Conservation (phyloP, 345 rosid genomes). For the Rhizophora apiculata region DNA sequence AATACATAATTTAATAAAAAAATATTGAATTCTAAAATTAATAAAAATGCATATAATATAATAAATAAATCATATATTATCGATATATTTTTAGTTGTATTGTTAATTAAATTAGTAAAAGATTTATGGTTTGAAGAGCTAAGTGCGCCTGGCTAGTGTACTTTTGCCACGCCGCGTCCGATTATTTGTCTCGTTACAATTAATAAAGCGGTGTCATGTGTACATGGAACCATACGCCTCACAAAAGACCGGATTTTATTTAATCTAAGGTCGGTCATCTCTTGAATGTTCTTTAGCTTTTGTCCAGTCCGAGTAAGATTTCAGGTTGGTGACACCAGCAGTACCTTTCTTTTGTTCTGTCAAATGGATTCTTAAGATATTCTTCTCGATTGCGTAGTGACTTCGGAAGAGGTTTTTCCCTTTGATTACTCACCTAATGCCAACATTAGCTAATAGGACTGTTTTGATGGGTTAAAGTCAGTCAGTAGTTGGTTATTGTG, state of each 20-base stretch:
- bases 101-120: too few species aligned
- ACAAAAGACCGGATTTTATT: neutral
- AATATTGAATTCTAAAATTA: too few species aligned
- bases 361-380: neutral
- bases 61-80: too few species aligned
- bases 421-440: neutral
- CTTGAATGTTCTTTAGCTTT: neutral
- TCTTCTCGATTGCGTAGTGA: slow-evolving; percentile 9
- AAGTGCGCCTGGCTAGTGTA: too few species aligned
- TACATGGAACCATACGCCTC: neutral
- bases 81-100: too few species aligned
- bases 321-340: slow-evolving; percentile 17
- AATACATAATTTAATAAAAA: too few species aligned
- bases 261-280: slow-evolving; percentile 2
- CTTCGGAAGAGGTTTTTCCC: neutral
- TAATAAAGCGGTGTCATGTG: neutral
- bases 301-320: slow-evolving; percentile 13
- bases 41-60: too few species aligned
- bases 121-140: too few species aligned
- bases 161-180: too few species aligned
- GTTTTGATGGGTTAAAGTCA: too few species aligned
- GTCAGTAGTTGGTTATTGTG: too few species aligned
- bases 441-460: neutral
- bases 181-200: too few species aligned
- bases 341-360: slow-evolving; percentile 12